Conservation (phyloP, 129 eudicot species). For the Escallonia herrerae region DNA sequence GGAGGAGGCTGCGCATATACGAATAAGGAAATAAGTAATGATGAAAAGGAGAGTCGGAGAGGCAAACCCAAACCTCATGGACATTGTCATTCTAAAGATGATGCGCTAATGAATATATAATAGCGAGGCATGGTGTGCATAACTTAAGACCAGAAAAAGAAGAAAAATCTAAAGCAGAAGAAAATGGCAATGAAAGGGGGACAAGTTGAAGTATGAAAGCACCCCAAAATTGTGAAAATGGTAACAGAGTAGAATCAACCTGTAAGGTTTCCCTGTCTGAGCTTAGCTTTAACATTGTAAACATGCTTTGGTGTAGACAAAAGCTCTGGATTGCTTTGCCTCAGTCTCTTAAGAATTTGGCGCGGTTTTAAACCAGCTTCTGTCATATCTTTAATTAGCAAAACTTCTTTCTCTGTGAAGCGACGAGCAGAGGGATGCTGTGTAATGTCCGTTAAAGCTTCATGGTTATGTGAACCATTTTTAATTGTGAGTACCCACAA, state of each 20-base stretch:
- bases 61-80: too few species aligned
- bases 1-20: too few species aligned
- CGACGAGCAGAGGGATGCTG: constrained; percentile 86
- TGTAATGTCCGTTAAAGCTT: constrained; percentile 73
- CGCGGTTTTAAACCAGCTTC: constrained; percentile 91
- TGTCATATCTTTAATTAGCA: constrained; percentile 79
- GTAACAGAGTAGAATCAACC: constrained; percentile 26
- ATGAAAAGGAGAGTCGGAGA: too few species aligned
- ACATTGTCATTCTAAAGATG: too few species aligned
- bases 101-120: not conserved
- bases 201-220: not conserved
- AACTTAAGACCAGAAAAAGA: not conserved
- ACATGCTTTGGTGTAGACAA: constrained; percentile 75
- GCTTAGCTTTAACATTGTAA: constrained; percentile 73
- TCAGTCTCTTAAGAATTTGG: constrained; percentile 66
- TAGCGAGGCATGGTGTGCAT: not conserved
- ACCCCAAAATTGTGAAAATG: not conserved
- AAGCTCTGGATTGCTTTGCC: constrained; percentile 81
- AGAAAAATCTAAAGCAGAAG: not conserved
- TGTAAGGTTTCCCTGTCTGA: constrained; percentile 81
- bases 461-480: constrained; percentile 83
- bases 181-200: not conserved
- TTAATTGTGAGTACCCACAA: constrained; percentile 68
- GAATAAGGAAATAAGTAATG: too few species aligned
- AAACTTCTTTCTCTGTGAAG: constrained; percentile 71